A percentile compares a stretch with the other conserved stretches of the same genome.
phyloP scores from a whole-genome alignment of 2,329 filamentous ascomycete species.

The Fusarium papillatum region DNA sequence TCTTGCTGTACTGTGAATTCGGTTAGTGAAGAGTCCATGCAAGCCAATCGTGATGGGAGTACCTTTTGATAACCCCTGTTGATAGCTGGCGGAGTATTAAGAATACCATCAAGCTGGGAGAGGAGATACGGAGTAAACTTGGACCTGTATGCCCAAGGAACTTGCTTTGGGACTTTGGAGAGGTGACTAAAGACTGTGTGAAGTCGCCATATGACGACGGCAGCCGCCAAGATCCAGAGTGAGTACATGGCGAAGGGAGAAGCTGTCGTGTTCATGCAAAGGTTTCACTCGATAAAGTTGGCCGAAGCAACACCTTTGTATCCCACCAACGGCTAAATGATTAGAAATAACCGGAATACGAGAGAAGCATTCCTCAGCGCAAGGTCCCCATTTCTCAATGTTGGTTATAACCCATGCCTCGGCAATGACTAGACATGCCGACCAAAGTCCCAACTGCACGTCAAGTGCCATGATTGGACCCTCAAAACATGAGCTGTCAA shows the following conservation, averaged over 20 bases:
- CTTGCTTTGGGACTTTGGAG: constrained; percentile 4
- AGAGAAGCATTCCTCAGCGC: constrained; percentile 42
- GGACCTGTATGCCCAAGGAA: neutral
- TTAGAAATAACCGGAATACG: neutral
- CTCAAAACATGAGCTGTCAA: neutral
- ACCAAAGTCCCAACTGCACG: neutral
- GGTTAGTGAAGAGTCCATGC: neutral
- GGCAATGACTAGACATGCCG: neutral
- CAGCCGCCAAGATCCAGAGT: neutral
- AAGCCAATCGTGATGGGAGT: no score
- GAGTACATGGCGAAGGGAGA: neutral
- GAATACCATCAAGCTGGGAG: neutral
- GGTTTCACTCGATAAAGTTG: neutral
- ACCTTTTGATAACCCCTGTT: neutral
- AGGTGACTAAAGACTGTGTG: neutral
- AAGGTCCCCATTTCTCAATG: neutral
- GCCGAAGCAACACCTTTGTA: neutral
- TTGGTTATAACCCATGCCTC: neutral
- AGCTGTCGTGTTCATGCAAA: neutral
- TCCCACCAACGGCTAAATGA: neutral
- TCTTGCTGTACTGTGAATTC: neutral
- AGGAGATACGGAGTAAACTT: neutral
- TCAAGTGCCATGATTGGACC: neutral
- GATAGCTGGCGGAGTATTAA: neutral
- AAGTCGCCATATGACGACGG: neutral